These are phyloP conservation scores for Quaeritorhiza haematococci DNA, from an alignment of 371 early-diverging fungal species.

Conservation along the genomic window DNA sequence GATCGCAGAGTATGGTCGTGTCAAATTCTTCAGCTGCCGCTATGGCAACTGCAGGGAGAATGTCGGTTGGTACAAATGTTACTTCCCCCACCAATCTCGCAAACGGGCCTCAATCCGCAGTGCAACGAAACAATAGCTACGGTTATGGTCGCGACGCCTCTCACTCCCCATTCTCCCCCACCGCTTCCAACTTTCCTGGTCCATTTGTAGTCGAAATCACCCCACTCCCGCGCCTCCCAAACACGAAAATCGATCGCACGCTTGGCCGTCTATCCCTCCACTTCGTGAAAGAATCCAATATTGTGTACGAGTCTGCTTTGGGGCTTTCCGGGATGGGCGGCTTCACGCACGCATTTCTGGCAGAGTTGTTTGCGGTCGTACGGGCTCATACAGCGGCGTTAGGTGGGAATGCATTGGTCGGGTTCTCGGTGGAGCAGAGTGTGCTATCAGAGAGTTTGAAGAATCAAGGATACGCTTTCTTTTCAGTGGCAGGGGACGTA, in stretches of 20 bases:
- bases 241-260: conserved; percentile 36
- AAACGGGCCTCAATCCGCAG: too few species aligned
- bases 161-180: too few species aligned
- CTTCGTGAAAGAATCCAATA: conserved; percentile 66
- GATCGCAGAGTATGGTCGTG: too few species aligned
- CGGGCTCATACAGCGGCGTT: conserved; percentile 61
- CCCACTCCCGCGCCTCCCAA: conserved; percentile 55
- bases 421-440: conserved; percentile 54
- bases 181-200: too few species aligned
- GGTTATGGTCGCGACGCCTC: too few species aligned
- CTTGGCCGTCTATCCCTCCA: conserved; percentile 67
- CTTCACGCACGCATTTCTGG: conserved; percentile 57
- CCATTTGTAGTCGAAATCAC: conserved; percentile 48
- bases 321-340: conserved; percentile 41
- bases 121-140: too few species aligned
- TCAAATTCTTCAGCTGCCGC: too few species aligned
- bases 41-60: too few species aligned
- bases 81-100: too few species aligned
- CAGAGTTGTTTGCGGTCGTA: conserved; percentile 58
- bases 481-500: conserved; percentile 40
- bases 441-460: conserved; percentile 55
- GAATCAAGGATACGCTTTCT: conserved; percentile 60
- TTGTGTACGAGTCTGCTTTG: conserved; percentile 46
- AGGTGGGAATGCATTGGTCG: conserved; percentile 66
- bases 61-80: too few species aligned